These are phyloP conservation scores for Saraca asoca DNA, from an alignment of 331 rosid genomes.

Conservation along the genomic window DNA sequence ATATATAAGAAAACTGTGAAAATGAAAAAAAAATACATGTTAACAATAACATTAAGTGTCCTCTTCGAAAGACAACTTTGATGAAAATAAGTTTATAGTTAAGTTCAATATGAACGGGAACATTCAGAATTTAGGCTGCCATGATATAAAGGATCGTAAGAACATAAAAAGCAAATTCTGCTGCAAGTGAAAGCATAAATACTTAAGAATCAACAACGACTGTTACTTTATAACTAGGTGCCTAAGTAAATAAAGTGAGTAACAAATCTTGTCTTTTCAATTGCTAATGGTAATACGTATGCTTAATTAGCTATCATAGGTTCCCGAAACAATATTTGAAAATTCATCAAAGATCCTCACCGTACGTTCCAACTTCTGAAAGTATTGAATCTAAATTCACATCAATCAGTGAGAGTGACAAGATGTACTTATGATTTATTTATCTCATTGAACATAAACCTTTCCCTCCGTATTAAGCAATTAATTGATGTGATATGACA, in stretches of 20 bases:
- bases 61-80: background rate
- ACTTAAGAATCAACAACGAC: background rate
- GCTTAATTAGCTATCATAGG: slow-evolving; percentile 7
- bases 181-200: background rate
- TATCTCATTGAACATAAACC: no score
- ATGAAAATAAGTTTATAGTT: background rate
- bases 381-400: no score
- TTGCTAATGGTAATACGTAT: background rate
- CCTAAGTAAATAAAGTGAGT: background rate
- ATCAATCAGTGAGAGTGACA: no score
- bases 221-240: background rate
- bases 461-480: no score
- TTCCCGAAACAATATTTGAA: no score
- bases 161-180: background rate
- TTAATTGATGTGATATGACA: no score
- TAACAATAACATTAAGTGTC: background rate
- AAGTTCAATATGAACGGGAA: background rate
- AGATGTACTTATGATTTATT: no score
- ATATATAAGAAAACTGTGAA: slow-evolving; percentile 8
- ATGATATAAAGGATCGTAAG: background rate
- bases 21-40: background rate
- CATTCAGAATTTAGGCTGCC: background rate
- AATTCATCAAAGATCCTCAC: no score
- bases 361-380: no score
- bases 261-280: background rate